Base-by-base conservation (phyloP, 768 basidiomycete species). In the Leccinum ochraceum region DNA sequence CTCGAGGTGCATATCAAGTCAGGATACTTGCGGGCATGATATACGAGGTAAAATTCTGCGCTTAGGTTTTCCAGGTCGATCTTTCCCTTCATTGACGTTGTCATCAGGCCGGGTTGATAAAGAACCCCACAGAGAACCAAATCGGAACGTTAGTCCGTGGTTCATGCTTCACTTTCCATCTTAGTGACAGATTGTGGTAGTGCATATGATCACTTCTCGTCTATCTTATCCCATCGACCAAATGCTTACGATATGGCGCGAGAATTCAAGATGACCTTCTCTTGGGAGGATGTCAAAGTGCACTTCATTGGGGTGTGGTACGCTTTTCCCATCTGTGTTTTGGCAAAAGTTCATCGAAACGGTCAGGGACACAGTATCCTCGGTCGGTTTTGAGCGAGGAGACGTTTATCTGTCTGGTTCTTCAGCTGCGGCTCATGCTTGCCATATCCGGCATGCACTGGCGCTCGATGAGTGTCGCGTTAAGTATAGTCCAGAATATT, bases 351-450 rank as follows among this genome's bases (percentile, higher is more conserved):
- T 37, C 20, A 32, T 30, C 10, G 39, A 8, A 49, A 32, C 3
- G 17, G 32, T 32, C 57, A 87, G 86, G 84, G 86, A 88, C 60
- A 87, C 86, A 2, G 86, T 88, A 7, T 80, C 81, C 44, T 86
- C 85, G 0, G 84, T 87, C 24, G 85, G 85, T 11, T 53, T 84
- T 44, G 75, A 86, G 57, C 78, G 60, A 44, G 62, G 80, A 2
- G 77, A 77, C 39, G 72, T 81, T 6, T 68, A 64, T 24, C 75
- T 86, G 1, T 86, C 86, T 0, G 87, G 86, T 66, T 81, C 81
- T 0, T 79, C 77, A 4, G 82, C 80, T 14, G 83, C 84, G 57
- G 81, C 76, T 8, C 81, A 81, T 57, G 81, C 86, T 42, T 76
- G 76, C 4, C 79, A 80, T 14, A 86, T 88, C 73, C 79, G 87